Conservation (phyloP, 805 yeast genomes). For the Starmerella stigmatis region DNA sequence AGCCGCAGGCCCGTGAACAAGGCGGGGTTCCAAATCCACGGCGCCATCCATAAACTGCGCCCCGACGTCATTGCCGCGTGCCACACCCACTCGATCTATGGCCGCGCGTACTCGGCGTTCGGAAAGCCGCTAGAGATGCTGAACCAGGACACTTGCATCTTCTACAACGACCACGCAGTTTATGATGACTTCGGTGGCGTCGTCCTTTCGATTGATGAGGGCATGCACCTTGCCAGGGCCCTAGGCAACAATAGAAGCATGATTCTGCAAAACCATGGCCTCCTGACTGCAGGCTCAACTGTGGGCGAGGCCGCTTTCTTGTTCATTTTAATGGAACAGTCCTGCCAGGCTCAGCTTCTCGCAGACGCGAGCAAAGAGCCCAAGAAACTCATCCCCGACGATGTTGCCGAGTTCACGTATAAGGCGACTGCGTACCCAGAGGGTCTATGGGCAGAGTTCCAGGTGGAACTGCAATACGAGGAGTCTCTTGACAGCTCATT, state of each 20-base stretch:
- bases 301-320: constrained; percentile 67
- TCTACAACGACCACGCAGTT: constrained; percentile 57
- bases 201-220: constrained; percentile 57
- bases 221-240: constrained; percentile 49
- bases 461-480: constrained; percentile 20
- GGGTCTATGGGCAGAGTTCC: constrained; percentile 55
- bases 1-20: constrained; percentile 46
- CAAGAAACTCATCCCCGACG: constrained; percentile 43
- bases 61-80: constrained; percentile 66
- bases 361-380: constrained; percentile 46
- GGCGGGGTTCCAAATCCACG: constrained; percentile 63
- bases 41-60: constrained; percentile 54
- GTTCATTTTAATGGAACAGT: constrained; percentile 51
- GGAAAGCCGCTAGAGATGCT: constrained; percentile 65
- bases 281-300: constrained; percentile 57
- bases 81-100: constrained; percentile 56
- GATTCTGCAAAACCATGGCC: constrained; percentile 63
- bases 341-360: constrained; percentile 55
- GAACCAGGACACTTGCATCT: constrained; percentile 64
- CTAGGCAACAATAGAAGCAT: constrained; percentile 46
- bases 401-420: constrained; percentile 58
- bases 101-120: constrained; percentile 55
- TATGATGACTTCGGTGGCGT: constrained; percentile 68
- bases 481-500: constrained; percentile 17
- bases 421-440: constrained; percentile 55